A percentile compares a stretch with the other conserved stretches of the same genome.
Conservation (phyloP, 2,329 filamentous ascomycete species). For the Fusarium phyllophilum region DNA sequence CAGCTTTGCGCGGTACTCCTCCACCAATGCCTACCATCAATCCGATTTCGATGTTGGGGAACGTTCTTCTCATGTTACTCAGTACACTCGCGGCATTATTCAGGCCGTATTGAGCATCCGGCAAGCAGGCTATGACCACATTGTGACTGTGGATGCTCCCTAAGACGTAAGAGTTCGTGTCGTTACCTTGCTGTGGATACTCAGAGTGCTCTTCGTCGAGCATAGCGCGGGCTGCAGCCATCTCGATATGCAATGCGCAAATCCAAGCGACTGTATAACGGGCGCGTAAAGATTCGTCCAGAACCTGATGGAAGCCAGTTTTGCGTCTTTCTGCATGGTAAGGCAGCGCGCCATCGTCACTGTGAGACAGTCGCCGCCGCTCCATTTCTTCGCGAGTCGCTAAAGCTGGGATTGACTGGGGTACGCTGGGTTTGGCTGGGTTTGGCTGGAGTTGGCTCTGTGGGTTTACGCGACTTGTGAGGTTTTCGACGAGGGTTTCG, state of each 20-base stretch:
- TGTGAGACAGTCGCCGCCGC: not conserved
- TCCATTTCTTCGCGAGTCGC: not conserved
- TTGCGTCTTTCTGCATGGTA: not conserved
- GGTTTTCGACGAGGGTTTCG: rapidly evolving
- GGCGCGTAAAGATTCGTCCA: rapidly evolving
- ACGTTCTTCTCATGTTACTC: conserved; percentile 53
- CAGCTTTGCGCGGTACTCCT: conserved; percentile 15
- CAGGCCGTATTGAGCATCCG: conserved; percentile 11
- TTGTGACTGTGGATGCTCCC: conserved; percentile 36
- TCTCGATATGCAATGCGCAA: conserved; percentile 42
- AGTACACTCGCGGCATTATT: conserved; percentile 34
- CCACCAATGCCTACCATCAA: conserved; percentile 45
- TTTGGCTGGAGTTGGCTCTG: rapidly evolving
- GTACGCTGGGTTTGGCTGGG: no score
- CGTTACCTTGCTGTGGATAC: not conserved
- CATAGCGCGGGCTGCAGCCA: conserved; percentile 40
- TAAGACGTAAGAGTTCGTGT: conserved; percentile 30
- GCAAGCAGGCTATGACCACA: conserved; percentile 43
- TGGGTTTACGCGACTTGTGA: rapidly evolving
- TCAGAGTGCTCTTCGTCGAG: conserved; percentile 40
- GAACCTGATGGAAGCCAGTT: rapidly evolving
- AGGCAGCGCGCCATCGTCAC: rapidly evolving
- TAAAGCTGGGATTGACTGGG: no score
- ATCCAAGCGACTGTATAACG: conserved; percentile 47
- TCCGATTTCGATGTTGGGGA: conserved; percentile 37